Base-by-base conservation (phyloP, 202 grass and related monocot genomes). In the Carex sylvatica region DNA sequence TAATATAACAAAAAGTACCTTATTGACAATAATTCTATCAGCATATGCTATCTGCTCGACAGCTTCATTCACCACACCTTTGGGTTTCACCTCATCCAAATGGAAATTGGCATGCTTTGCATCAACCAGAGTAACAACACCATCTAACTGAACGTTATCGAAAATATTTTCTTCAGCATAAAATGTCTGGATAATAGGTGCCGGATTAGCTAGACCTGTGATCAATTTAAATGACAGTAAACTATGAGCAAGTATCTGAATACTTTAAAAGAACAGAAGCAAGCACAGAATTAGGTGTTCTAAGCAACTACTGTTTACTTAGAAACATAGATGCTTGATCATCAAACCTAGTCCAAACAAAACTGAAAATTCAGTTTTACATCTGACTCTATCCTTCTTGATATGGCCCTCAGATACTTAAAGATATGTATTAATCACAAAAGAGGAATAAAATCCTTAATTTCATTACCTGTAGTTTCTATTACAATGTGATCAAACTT, bases 21-120 rank as follows among this genome's bases (percentile, higher is more conserved):
- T 99, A 87, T 99, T 99, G 86, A 99, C 89, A 74, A 99, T 93
- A 83, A 99, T 99, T 90, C 91, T 95, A 73, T 99, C 96, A 88
- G 92, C 92, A 89, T 99, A 99, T 1, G 96, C 96, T 85, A 99
- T 99, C 61, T 99, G 96, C 83, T 99, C 91, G 87, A 93, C 89
- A 75, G 93, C 96, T 77, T 99, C 96, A 80, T 99, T 99, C 51
- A 99, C 91, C 78, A 99, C 85, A 79, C 96, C 96, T 88, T 93
- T 89, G 33, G 96, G 92, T 82, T 99, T 99, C 83, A 92, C 88
- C 76, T 99, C 92, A 90, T 96, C 91, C 85, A 99, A 90, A 86
- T 92, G 96, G 28, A 90, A 74, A 63, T 51, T 84, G 44, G 88
- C 96, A 84, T 99, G 96, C 68, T 96, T 99, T 89, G 96, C 89